Percentiles rank a stretch among this genome's conserved stretches.
Conservation (phyloP, 139 green algal species). For the Auxenochlorella pyrenoidosa region DNA sequence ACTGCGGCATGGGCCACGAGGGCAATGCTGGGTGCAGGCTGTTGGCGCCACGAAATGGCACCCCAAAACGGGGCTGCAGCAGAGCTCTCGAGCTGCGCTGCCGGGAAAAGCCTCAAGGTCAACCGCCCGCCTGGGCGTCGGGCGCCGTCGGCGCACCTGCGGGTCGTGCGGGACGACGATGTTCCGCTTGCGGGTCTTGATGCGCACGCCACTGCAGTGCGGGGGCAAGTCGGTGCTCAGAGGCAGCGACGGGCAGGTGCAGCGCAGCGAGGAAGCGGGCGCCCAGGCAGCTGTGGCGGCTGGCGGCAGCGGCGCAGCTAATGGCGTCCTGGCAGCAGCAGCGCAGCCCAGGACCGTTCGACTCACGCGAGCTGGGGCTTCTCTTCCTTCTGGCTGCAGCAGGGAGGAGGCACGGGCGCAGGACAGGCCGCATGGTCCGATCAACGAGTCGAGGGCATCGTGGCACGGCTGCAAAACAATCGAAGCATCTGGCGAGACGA, state of each 20-base stretch:
- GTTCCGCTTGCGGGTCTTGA: slow-evolving; percentile 98
- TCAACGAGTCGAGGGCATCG: too few species aligned
- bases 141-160: slow-evolving; percentile 28
- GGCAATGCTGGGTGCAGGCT: too few species aligned
- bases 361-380: slow-evolving; percentile 92
- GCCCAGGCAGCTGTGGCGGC: too few species aligned
- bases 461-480: too few species aligned
- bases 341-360: not conserved
- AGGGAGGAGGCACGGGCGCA: too few species aligned
- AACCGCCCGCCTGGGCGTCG: too few species aligned
- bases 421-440: not conserved
- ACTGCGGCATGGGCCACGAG: slow-evolving; percentile 48
- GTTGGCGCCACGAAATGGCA: too few species aligned
- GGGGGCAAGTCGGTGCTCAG: not conserved
- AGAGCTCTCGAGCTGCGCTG: too few species aligned
- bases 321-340: not conserved
- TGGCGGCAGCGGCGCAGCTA: too few species aligned
- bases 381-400: slow-evolving; percentile 85
- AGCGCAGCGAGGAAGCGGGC: too few species aligned
- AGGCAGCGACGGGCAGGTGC: not conserved
- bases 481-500: too few species aligned
- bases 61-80: too few species aligned
- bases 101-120: not conserved
- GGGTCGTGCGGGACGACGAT: slow-evolving; percentile 95
- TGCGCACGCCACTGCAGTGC: slow-evolving; percentile 82